These are phyloP conservation scores for Stemphylium lycopersici DNA, from an alignment of 2,329 filamentous ascomycete species.

Conservation along the genomic window DNA sequence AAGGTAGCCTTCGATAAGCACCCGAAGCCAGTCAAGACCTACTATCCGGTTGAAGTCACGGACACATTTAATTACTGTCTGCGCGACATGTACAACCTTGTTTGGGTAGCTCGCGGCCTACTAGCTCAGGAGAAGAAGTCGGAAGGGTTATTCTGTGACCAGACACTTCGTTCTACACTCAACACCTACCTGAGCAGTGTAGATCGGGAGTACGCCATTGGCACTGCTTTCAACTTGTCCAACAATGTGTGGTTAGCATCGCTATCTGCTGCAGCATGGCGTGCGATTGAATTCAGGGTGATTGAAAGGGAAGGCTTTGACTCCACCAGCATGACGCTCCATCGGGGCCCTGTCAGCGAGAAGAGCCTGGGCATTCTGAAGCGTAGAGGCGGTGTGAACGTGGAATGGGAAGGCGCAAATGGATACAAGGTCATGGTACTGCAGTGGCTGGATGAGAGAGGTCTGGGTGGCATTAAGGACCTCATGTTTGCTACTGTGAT, in stretches of 20 bases:
- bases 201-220: conserved; percentile 48
- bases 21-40: conserved; percentile 51
- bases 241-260: conserved; percentile 54
- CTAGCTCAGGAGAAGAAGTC: conserved; percentile 66
- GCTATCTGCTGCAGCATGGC: conserved; percentile 56
- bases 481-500: conserved; percentile 85
- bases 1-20: conserved; percentile 75
- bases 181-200: conserved; percentile 51
- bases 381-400: conserved; percentile 67
- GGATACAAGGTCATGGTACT: conserved; percentile 78
- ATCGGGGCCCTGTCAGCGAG: conserved; percentile 68
- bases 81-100: conserved; percentile 84
- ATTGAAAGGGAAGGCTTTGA: conserved; percentile 32
- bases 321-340: conserved; percentile 31
- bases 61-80: conserved; percentile 80
- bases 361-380: conserved; percentile 67
- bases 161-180: conserved; percentile 53
- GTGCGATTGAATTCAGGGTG: conserved; percentile 55
- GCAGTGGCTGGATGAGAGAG: conserved; percentile 67
- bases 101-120: conserved; percentile 79
- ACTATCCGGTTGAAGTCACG: conserved; percentile 39
- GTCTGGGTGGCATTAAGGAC: conserved; percentile 69
- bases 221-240: conserved; percentile 55
- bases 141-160: conserved; percentile 59
- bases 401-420: conserved; percentile 77